A percentile compares a stretch with the other conserved stretches of the same genome.
These are phyloP conservation scores for button mushroom (Agaricus bisporus) DNA, from an alignment of 768 basidiomycete genomes.

Conservation along the genomic window DNA sequence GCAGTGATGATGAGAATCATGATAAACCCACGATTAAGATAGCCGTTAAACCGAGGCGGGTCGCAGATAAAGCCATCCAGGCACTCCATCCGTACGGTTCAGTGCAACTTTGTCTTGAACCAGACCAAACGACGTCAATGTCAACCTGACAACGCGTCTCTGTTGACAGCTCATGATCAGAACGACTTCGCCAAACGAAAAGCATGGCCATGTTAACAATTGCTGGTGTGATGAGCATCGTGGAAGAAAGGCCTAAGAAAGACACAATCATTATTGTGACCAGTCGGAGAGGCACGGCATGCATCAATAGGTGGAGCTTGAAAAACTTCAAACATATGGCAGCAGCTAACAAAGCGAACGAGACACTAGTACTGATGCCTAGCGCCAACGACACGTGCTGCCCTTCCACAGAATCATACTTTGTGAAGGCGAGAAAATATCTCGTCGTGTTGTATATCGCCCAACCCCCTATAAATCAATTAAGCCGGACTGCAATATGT, in stretches of 20 bases:
- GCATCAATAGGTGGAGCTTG: constrained; percentile 29
- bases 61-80: constrained; percentile 49
- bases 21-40: constrained; percentile 43
- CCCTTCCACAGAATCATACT: constrained; percentile 33
- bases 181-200: constrained; percentile 42
- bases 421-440: constrained; percentile 55
- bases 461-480: constrained; percentile 43
- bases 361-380: constrained; percentile 38
- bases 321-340: constrained; percentile 33
- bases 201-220: constrained; percentile 50
- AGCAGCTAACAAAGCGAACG: constrained; percentile 32
- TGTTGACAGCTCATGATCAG: constrained; percentile 29
- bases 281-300: constrained; percentile 23
- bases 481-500: constrained; percentile 1
- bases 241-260: constrained; percentile 36
- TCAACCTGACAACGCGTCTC: constrained; percentile 52
- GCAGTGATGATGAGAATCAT: constrained; percentile 3
- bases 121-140: constrained; percentile 63
- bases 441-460: constrained; percentile 55
- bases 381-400: constrained; percentile 40
- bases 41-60: constrained; percentile 50
- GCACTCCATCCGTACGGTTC: constrained; percentile 36
- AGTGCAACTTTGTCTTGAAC: constrained; percentile 22
- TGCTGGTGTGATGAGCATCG: constrained; percentile 47
- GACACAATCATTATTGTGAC: constrained; percentile 22